These are phyloP conservation scores for Dictyostelium citrinum DNA, from an alignment of 78 protist species.

Conservation along the genomic window DNA sequence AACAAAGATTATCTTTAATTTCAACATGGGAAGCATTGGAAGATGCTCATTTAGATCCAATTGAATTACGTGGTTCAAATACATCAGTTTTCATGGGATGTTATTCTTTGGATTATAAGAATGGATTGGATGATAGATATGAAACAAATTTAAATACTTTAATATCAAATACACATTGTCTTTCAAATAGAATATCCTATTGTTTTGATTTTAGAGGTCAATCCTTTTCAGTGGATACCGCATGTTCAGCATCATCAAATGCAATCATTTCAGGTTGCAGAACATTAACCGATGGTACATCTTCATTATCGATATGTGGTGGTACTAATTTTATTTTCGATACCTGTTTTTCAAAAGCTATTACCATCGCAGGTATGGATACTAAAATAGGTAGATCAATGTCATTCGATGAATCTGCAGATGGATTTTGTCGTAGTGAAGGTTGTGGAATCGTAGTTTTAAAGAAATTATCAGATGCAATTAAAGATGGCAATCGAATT, in stretches of 20 bases:
- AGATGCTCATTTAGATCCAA: conserved; percentile 12
- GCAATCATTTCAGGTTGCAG: background rate
- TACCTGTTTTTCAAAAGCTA: background rate
- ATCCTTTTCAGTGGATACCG: conserved; percentile 86
- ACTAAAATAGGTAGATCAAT: too few relatives aligned
- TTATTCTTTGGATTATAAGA: background rate
- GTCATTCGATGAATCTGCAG: too few relatives aligned
- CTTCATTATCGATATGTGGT: conserved; percentile 78
- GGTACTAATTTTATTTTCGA: conserved; percentile 78
- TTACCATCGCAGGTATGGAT: too few relatives aligned
- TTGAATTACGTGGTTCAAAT: background rate
- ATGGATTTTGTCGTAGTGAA: too few relatives aligned
- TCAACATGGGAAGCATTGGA: conserved; percentile 55
- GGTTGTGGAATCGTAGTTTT: too few relatives aligned
- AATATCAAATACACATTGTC: background rate
- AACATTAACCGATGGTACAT: conserved; percentile 18
- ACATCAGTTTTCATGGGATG: conserved; percentile 10
- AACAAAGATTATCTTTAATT: conserved; percentile 80
- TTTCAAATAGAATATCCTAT: background rate
- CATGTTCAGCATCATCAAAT: conserved; percentile 86
- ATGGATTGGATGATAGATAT: background rate
- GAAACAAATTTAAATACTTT: background rate
- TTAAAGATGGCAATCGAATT: too few relatives aligned
- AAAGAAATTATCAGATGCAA: too few relatives aligned
- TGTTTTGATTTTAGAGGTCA: conserved; percentile 71